These are phyloP conservation scores for Oleoguttula mirabilis DNA, from an alignment of 495 filamentous ascomycete genomes.

Conservation along the genomic window DNA sequence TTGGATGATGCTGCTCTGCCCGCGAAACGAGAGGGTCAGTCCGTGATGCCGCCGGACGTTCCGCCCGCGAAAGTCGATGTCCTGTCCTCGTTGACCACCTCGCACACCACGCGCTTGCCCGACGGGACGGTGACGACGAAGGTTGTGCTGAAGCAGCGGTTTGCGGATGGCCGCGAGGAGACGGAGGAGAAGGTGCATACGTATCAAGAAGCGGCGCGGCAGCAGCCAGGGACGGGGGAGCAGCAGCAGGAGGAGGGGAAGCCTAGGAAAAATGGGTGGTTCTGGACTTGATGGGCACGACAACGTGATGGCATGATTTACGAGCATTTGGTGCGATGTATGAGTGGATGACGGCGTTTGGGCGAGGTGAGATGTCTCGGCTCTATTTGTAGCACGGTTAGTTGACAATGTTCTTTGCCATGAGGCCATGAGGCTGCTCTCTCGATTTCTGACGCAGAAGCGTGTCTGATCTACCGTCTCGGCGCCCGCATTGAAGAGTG, in stretches of 20 bases:
- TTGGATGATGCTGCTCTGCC: not conserved
- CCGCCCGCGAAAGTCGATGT: conserved; percentile 29
- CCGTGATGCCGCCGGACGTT: too few relatives aligned
- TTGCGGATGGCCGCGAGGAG: conserved; percentile 52
- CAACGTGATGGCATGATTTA: too few relatives aligned
- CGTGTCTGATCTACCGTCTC: too few relatives aligned
- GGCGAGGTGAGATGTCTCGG: too few relatives aligned
- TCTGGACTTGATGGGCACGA: too few relatives aligned
- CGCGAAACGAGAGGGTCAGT: not conserved
- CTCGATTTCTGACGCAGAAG: too few relatives aligned
- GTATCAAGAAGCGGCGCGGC: not conserved
- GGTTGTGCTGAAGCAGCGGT: conserved; percentile 48
- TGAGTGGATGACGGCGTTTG: too few relatives aligned
- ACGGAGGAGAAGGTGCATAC: conserved; percentile 36
- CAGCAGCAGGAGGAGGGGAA: not conserved
- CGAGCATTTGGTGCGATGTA: too few relatives aligned
- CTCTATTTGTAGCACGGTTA: too few relatives aligned
- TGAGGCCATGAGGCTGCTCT: too few relatives aligned
- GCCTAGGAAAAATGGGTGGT: conserved; percentile 8
- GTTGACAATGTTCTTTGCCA: too few relatives aligned
- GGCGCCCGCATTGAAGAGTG: too few relatives aligned
- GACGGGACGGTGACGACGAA: conserved; percentile 53
- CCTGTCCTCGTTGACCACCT: conserved; percentile 46
- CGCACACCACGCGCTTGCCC: conserved; percentile 39
- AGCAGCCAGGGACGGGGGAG: not conserved